A percentile compares a stretch with the other conserved stretches of the same genome.
phyloP scores from a whole-genome alignment of 2,329 filamentous ascomycete genomes.

The Pseudocercospora fuligena region DNA sequence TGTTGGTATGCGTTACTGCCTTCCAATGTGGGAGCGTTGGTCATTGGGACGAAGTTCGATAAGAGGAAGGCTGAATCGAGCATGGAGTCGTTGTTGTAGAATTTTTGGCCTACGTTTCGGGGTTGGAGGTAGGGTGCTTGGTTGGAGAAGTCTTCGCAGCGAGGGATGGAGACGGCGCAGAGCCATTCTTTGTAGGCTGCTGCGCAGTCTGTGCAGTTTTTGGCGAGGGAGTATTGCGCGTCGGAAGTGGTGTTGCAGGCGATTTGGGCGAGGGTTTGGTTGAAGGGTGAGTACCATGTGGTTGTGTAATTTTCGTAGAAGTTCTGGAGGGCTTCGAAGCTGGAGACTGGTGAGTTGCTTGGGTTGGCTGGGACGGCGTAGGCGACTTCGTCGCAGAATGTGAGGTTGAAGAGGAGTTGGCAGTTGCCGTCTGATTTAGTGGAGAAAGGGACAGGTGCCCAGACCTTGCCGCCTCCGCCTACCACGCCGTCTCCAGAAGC shows the following conservation, averaged over 20 bases:
- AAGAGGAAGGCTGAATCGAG: slow-evolving; percentile 33
- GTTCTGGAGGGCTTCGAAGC: slow-evolving; percentile 58
- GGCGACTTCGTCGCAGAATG: slow-evolving; percentile 85
- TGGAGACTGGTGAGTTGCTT: slow-evolving; percentile 55
- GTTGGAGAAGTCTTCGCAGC: slow-evolving; percentile 81
- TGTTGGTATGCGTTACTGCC: slow-evolving; percentile 39
- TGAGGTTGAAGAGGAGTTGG: slow-evolving; percentile 81
- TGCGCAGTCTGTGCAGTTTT: slow-evolving; percentile 75
- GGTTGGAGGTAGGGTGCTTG: slow-evolving; percentile 61
- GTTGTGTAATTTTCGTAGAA: slow-evolving; percentile 80
- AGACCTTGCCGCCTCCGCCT: slow-evolving; percentile 78
- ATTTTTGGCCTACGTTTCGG: slow-evolving; percentile 68
- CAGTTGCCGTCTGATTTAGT: slow-evolving; percentile 87
- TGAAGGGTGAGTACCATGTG: slow-evolving; percentile 75
- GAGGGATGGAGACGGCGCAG: slow-evolving; percentile 88
- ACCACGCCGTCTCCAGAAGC: slow-evolving; percentile 59
- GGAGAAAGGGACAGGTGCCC: slow-evolving; percentile 69
- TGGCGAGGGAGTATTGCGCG: slow-evolving; percentile 79
- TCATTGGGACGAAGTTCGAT: slow-evolving; percentile 40
- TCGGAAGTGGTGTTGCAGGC: slow-evolving; percentile 78
- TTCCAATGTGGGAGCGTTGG: slow-evolving; percentile 38
- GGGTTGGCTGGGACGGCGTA: slow-evolving; percentile 89
- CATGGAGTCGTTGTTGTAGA: slow-evolving; percentile 36
- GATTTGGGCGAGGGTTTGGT: slow-evolving; percentile 79
- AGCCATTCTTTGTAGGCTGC: slow-evolving; percentile 91